Base-by-base conservation (phyloP, 2,329 filamentous ascomycete species). In the Fusarium sp. region DNA sequence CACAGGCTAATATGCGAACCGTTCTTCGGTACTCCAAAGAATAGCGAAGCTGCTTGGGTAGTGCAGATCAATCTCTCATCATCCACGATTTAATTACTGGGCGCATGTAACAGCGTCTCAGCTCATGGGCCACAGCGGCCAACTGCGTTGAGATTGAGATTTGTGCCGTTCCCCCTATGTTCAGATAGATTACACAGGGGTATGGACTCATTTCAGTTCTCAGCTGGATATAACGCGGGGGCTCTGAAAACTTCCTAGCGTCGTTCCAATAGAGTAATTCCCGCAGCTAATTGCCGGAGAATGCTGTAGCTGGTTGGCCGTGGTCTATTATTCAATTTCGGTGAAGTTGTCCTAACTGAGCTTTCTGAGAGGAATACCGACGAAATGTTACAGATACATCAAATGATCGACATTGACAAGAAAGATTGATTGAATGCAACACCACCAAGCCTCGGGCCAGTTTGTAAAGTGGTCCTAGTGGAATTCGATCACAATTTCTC, bases 201-300 rank as follows among this genome's bases (percentile, higher is more conserved):
- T 31, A 36, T 56, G 18, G 41, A 66, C 58, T 75, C 62, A 68
- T 74, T 72, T 73, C 41, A 72, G 69, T 60, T 53, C 50, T 65
- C 63, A 57, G 44, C 56, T 68, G 66, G 66, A 70, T 58, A 71
- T 71, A 60, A 56, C 55, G 29, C 46, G 53, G 61, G 56, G 53
- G 36, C 41, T 27, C 35, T 45, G 49, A 60, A 49, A 54, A 50
- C 14, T 31, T 61, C 59, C 55, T 68, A 47, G 67, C 46, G 45
- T 52, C 36, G 31, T 22, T 27, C 25, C 18, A 27, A 36, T 13
- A 39, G 18, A 49, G 38, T 57, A 49, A 73, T 71, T 71, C 57
- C 70, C 65, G 53, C 36, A 39, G 44, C 22, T 71, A 55, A 63
- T 72, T 69, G 45, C 56, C 56, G 50, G 42, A n/a, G 12, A 68